A percentile compares a stretch with the other conserved stretches of the same genome.
Evolutionary conservation across 2,329 filamentous ascomycete species (phyloP).

Genomic region (Arthroderma sp.): DNA sequence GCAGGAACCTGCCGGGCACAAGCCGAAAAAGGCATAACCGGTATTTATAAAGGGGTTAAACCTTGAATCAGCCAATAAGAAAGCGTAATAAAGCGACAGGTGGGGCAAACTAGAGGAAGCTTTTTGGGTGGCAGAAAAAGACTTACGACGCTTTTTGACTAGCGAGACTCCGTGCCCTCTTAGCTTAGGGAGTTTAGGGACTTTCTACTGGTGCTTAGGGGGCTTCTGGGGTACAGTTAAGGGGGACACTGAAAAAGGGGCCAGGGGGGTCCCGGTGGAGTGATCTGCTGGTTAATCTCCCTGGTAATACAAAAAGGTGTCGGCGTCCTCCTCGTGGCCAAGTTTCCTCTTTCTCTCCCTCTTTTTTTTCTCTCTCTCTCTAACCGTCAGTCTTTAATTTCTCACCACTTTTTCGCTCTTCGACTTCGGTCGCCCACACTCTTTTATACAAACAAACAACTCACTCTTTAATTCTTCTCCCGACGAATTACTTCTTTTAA

Average conservation of each 20-base stretch:
- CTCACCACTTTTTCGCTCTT: conserved; percentile 21
- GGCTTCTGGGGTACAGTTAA: neutral
- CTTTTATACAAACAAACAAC: conserved; percentile 25
- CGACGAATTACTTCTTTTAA: conserved; percentile 18
- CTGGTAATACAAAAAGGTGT: conserved; percentile 11
- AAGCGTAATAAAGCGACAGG: too few species aligned
- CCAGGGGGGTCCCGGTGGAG: conserved; percentile 1
- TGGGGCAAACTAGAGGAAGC: too few species aligned
- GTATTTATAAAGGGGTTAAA: too few species aligned
- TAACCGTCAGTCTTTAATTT: conserved; percentile 17
- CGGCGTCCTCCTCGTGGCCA: conserved; percentile 5
- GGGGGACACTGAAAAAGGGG: neutral
- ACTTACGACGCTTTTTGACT: too few species aligned
- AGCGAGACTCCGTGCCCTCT: too few species aligned
- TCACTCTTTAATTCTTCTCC: conserved; percentile 15
- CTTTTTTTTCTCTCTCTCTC: conserved; percentile 16
- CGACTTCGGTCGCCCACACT: conserved; percentile 33
- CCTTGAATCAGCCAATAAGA: too few species aligned
- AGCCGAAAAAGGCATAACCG: too few species aligned
- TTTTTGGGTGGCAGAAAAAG: too few species aligned
- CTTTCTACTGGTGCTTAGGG: neutral
- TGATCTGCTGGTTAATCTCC: conserved; percentile 14
- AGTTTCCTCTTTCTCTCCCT: conserved; percentile 14
- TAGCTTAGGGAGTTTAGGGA: too few species aligned
- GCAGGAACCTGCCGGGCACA: too few species aligned